Evolutionary conservation across 2,329 filamentous ascomycete genomes (phyloP).

Genomic region (Colletotrichum destructivum): DNA sequence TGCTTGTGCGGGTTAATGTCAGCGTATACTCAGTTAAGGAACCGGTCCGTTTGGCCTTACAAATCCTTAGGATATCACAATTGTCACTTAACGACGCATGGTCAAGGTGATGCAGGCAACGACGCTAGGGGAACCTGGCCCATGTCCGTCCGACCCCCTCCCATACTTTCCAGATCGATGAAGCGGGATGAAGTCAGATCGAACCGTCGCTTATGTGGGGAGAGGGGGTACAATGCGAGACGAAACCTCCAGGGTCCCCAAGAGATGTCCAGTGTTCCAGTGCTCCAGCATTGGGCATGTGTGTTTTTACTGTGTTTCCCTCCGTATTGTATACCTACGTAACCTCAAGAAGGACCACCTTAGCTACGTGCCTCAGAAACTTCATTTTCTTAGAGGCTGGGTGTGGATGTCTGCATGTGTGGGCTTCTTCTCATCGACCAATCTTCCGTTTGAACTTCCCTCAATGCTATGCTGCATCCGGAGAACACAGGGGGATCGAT

Average conservation of each 20-base stretch:
- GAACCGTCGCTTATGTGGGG: slow-evolving; percentile 7
- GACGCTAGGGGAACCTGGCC: not conserved
- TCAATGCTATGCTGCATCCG: slow-evolving; percentile 10
- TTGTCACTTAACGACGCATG: slow-evolving; percentile 7
- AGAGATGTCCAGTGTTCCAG: too few species aligned
- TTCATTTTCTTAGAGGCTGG: not conserved
- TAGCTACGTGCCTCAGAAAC: too few species aligned
- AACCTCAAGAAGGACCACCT: too few species aligned
- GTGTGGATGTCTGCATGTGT: not conserved
- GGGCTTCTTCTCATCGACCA: not conserved
- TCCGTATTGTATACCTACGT: too few species aligned
- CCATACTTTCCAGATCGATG: slow-evolving; percentile 17
- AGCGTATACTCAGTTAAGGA: slow-evolving; percentile 27
- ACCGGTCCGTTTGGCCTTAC: slow-evolving; percentile 4
- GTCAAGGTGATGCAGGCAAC: not conserved
- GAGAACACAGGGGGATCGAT: not conserved
- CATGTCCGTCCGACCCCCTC: not conserved
- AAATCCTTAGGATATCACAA: slow-evolving; percentile 10
- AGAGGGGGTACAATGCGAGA: not conserved
- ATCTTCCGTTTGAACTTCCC: not conserved
- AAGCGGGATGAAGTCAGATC: slow-evolving; percentile 24
- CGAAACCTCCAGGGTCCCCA: not conserved
- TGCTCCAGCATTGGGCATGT: too few species aligned
- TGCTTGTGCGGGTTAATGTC: slow-evolving; percentile 16
- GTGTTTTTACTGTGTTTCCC: too few species aligned